Conservation (phyloP, 2,329 filamentous ascomycete species). For the Ascochyta koolunga region DNA sequence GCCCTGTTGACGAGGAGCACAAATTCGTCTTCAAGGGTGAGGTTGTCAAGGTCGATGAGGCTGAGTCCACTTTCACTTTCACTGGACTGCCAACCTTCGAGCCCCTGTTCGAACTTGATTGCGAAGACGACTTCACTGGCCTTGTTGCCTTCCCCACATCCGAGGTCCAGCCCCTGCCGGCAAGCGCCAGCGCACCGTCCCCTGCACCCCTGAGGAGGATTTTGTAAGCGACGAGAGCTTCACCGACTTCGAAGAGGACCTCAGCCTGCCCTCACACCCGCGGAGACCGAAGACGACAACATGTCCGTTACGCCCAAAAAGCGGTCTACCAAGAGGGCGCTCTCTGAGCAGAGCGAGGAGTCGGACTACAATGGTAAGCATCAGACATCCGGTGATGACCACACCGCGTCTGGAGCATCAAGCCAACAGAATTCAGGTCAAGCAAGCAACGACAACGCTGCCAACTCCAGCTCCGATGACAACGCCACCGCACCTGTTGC, state of each 20-base stretch:
- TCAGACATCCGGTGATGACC: conserved; percentile 40
- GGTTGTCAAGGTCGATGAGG: conserved; percentile 46
- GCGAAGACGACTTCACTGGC: conserved; percentile 83
- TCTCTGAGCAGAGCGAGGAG: conserved; percentile 44
- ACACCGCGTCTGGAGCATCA: conserved; percentile 44
- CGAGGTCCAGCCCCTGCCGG: conserved; percentile 61
- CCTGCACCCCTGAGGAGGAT: conserved; percentile 70
- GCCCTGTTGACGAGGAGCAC: conserved; percentile 67
- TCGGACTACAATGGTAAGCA: conserved; percentile 45
- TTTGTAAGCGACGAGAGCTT: conserved; percentile 79
- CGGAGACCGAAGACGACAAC: conserved; percentile 56
- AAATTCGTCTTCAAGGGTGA: conserved; percentile 58
- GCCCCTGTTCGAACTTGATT: conserved; percentile 87
- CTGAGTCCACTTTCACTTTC: conserved; percentile 48
- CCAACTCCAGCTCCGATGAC: conserved; percentile 54
- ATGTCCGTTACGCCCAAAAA: conserved; percentile 37
- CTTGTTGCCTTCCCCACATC: conserved; percentile 72
- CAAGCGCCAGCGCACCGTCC: conserved; percentile 77
- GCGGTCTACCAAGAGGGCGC: conserved; percentile 37
- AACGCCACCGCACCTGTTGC: conserved; percentile 37
- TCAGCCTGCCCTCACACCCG: conserved; percentile 68
- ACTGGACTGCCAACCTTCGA: conserved; percentile 75
- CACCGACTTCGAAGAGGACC: conserved; percentile 74
- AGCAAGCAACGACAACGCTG: conserved; percentile 50
- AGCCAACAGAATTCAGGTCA: conserved; percentile 45